A percentile compares a stretch with the other conserved stretches of the same genome.
phyloP scores from a whole-genome alignment of 805 yeast genomes.

The Barnettozyma populi region DNA sequence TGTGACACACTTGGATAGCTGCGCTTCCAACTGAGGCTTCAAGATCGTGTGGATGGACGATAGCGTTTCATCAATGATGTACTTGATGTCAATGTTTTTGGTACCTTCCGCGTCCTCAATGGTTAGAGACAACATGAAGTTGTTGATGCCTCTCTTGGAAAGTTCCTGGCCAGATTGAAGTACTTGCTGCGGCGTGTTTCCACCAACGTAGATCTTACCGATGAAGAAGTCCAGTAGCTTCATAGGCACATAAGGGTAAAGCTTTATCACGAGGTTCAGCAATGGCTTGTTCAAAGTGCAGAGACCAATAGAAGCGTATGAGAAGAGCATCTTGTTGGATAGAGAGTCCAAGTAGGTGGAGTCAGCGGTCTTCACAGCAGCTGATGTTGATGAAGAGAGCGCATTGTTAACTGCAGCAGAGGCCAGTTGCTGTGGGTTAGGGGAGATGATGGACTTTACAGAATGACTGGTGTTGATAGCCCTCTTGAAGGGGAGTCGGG shows the following conservation, averaged over 20 bases:
- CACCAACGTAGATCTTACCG: slow-evolving; percentile 86
- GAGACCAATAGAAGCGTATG: slow-evolving; percentile 62
- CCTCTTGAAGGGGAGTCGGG: slow-evolving; percentile 9
- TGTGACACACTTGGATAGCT: slow-evolving; percentile 43
- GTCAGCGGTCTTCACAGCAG: slow-evolving; percentile 8
- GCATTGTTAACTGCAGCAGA: not conserved
- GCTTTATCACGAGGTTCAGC: slow-evolving; percentile 52
- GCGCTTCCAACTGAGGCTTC: slow-evolving; percentile 53
- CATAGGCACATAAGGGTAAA: slow-evolving; percentile 74
- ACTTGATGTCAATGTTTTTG: slow-evolving; percentile 49
- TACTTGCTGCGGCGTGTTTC: slow-evolving; percentile 70
- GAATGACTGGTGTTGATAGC: slow-evolving; percentile 17
- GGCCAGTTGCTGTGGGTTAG: not conserved
- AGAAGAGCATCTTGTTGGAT: slow-evolving; percentile 49
- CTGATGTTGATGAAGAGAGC: not conserved
- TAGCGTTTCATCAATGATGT: slow-evolving; percentile 58
- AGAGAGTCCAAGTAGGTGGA: slow-evolving; percentile 46
- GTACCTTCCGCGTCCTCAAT: slow-evolving; percentile 90
- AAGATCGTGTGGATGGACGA: slow-evolving; percentile 62
- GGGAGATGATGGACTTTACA: slow-evolving; percentile 5
- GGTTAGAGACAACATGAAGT: slow-evolving; percentile 93
- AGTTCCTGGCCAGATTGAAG: slow-evolving; percentile 63
- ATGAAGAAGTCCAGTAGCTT: slow-evolving; percentile 64
- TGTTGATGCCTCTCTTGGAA: slow-evolving; percentile 70
- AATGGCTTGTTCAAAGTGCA: slow-evolving; percentile 63